These are phyloP conservation scores for Macroventuria anomochaeta DNA, from an alignment of 2,329 filamentous ascomycete species.

Conservation along the genomic window DNA sequence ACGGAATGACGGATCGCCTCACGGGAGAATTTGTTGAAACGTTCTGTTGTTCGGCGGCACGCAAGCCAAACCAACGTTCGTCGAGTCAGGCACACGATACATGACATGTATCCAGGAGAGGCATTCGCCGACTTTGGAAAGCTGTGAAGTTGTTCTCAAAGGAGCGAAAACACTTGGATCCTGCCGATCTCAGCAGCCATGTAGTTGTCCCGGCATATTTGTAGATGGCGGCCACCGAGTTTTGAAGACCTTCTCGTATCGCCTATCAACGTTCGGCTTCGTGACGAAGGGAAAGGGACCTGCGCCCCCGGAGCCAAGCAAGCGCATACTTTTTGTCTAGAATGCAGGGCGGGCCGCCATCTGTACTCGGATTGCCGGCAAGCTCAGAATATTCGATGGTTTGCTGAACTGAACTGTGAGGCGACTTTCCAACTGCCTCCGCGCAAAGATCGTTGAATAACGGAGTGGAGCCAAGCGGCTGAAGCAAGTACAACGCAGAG, in stretches of 20 bases:
- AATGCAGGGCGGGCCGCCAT: background rate
- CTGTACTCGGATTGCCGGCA: background rate
- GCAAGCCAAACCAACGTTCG: background rate
- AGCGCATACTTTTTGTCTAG: too few species aligned
- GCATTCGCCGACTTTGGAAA: too few species aligned
- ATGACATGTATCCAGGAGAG: too few species aligned
- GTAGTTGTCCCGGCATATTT: too few species aligned
- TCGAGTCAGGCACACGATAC: background rate
- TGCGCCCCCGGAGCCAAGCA: background rate
- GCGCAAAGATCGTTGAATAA: background rate
- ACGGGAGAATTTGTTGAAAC: background rate
- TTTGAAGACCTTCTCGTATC: background rate
- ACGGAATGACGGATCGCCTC: background rate
- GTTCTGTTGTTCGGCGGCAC: background rate
- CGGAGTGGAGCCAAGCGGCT: background rate
- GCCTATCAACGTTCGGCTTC: background rate
- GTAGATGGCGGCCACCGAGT: background rate
- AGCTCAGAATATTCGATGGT: background rate
- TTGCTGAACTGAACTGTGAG: background rate
- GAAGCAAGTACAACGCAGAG: background rate
- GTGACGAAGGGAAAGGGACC: background rate
- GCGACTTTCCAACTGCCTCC: background rate
- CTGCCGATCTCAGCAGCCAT: too few species aligned
- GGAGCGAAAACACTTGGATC: too few species aligned
- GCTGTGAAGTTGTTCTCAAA: too few species aligned